phyloP scores from a whole-genome alignment of 768 basidiomycete species.

The Trametes meyenii region DNA sequence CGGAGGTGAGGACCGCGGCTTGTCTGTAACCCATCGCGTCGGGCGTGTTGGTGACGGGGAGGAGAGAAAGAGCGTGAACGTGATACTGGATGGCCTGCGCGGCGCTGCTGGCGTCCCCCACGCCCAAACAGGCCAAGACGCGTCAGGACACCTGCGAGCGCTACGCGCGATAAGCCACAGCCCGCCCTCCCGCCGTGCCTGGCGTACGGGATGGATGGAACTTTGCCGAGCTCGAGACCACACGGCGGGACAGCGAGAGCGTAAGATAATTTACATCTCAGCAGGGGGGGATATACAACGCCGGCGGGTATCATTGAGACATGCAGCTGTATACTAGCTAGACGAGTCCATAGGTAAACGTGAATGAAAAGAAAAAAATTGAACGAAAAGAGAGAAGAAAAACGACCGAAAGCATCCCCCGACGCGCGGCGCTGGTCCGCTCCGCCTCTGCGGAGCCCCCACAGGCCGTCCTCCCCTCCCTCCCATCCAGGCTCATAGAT shows the following conservation, averaged over 20 bases:
- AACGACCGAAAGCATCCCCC: neutral
- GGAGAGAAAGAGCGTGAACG: neutral
- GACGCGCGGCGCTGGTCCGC: conserved; percentile 1
- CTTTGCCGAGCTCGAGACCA: no score
- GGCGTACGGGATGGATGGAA: neutral
- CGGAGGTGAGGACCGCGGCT: conserved; percentile 84
- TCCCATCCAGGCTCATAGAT: conserved; percentile 7
- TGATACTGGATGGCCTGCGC: conserved; percentile 8
- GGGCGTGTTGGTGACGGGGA: conserved; percentile 3
- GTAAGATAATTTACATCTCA: conserved; percentile 20
- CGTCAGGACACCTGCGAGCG: neutral
- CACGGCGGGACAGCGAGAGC: neutral
- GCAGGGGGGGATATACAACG: conserved; percentile 21
- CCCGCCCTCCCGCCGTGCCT: neutral
- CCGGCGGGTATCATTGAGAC: conserved; percentile 22
- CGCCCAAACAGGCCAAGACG: conserved; percentile 9
- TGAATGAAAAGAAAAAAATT: neutral
- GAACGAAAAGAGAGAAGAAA: neutral
- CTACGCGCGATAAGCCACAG: conserved; percentile 11
- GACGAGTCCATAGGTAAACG: conserved; percentile 15
- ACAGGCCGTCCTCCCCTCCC: neutral
- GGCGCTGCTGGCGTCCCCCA: conserved; percentile 10
- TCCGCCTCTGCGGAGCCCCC: conserved; percentile 9
- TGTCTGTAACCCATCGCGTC: conserved; percentile 81
- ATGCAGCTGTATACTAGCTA: conserved; percentile 23